Base-by-base conservation (phyloP, 2,329 filamentous ascomycete genomes). In the Raffaelea arxii region DNA sequence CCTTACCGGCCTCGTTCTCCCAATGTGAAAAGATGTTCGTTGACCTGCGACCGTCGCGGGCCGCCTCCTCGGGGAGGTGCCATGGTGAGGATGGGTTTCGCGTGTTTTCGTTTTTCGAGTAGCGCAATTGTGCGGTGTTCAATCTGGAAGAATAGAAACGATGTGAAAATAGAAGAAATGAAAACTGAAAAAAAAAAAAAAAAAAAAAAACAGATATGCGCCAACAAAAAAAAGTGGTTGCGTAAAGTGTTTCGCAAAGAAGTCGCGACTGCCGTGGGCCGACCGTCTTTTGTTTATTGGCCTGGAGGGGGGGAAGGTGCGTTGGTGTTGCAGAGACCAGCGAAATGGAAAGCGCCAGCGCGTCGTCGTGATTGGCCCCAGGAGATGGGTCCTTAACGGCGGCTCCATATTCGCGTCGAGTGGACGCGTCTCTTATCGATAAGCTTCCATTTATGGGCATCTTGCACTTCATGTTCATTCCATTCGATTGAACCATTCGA, bases 1-100 rank as follows among this genome's bases (percentile, higher is more conserved):
- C 25, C 62, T 47, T 64, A 72, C 73, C 72, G 70, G 58, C 73
- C 73, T 47, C 61, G 62, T 32, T 69, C 66, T 43, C 73, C 73
- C n/a, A 74, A 54, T 25, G 71, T 66, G 56, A 70, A 74, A 22
- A 74, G 59, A 43, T 68, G 68, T 47, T 74, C 70, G 51, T 63
- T 65, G 49, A 71, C 65, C 57, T 59, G 59, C 37, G 51, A 48
- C 39, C 58, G 62, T 54, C 68, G 66, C 49, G 63, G 60, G 50
- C 58, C 59, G 52, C 57, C 49, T 39, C 59, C 55, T 49, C 57
- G 53, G 46, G 65, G 60, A 39, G 67, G 62, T 53, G 66, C 60
- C 68, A 71, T 70, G 24, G 12, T 32, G 25, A 23, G 42, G n/a
- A n/a, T n/a, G n/a, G n/a, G n/a, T n/a, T n/a, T n/a, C n/a, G n/a